Evolutionary conservation across 2,329 filamentous ascomycete genomes (phyloP), one percentile per base, ranked within the genome.

Genomic region (Arachnomyces sp.): DNA sequence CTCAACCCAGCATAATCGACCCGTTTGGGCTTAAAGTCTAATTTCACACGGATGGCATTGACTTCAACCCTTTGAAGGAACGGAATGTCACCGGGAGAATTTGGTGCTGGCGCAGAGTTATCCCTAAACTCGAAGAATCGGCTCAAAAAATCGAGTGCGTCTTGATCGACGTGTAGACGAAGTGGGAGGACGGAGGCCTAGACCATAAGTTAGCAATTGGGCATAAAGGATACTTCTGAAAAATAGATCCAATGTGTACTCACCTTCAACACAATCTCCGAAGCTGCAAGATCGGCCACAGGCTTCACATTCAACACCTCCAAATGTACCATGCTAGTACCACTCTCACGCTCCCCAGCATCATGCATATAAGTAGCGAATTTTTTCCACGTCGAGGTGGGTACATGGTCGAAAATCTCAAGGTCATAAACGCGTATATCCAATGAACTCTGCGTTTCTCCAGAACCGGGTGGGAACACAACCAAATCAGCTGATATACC

Each of bases 121-220:
- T 95, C 88, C 56, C 95, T 93, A 72, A 98, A 98, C 54, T 94
- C 89, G 54, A 98, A 98, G 69, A 98, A 98, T 2, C 92, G 80
- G 1, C 85, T 94, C 57, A 98, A 86, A 58, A 98, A 98, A 59
- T 98, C 92, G 3, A 98, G 75, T 1, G 92, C 90, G 62, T 98
- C 92, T 63, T 98, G 92, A 55, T 98, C 92, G 28, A 98, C 89
- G 58, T 98, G 92, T 1, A 98, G 72, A 32, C 92, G 80, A 18
- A 98, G 68, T 1, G 92, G 92, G 21, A 96, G 72, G 13, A 98
- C 62, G 1, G 79, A 84, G 11, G 78, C 77, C 68, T 75, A 52
- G 4, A 39, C n/a, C 15, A 45, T 15, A 16, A 34, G 34, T 15
- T 17, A 2, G 15, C 7, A 36, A 9, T 30, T 11, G 30, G 34